Evolutionary conservation across 2,329 filamentous ascomycete genomes (phyloP), one percentile per base, ranked within the genome.

Genomic region (Xylariaceae sp.): DNA sequence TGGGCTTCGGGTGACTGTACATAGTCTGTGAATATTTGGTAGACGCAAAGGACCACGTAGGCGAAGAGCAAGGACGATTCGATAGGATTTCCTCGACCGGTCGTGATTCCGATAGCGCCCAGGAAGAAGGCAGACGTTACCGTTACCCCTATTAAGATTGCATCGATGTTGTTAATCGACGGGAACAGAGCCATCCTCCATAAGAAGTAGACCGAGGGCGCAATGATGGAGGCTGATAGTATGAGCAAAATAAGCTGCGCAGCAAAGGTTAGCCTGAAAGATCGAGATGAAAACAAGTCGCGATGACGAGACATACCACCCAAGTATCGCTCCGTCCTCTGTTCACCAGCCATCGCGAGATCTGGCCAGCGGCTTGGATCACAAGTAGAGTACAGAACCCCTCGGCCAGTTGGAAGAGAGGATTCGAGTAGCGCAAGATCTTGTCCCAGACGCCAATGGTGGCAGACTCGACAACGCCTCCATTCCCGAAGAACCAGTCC

Each of bases 21-120:
- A 73, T 97, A 97, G 73, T 99, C 94, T 64, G 94, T 99, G 71
- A 97, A 97, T 70, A 97, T 97, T 71, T 99, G 94, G 74, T 97
- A 99, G 66, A 97, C 89, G 75, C 93, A 97, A 57, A 99, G 86
- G n/a, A 96, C 94, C 55, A 97, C 84, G 71, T 99, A 99, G 65
- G 94, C 93, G 67, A 99, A 97, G 53, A 99, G 81, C 11, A 99
- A 77, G 18, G 93, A 96, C 61, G 90, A 96, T 73, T 99, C 93
- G 49, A 97, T 89, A 2, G 93, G 90, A 65, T 96, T 99, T 55
- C 94, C 94, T 63, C 92, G 86, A 1, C 93, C 93, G 64, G 90
- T 96, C 56, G 89, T 89, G 62, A 97, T 97, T 22, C 94, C 94
- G 79, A 93, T 97, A 13, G 88, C 89, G 68, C 90, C 94, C 13